Evolutionary conservation across 345 rosid species (phyloP).

Genomic region (Pistacia integerrima): DNA sequence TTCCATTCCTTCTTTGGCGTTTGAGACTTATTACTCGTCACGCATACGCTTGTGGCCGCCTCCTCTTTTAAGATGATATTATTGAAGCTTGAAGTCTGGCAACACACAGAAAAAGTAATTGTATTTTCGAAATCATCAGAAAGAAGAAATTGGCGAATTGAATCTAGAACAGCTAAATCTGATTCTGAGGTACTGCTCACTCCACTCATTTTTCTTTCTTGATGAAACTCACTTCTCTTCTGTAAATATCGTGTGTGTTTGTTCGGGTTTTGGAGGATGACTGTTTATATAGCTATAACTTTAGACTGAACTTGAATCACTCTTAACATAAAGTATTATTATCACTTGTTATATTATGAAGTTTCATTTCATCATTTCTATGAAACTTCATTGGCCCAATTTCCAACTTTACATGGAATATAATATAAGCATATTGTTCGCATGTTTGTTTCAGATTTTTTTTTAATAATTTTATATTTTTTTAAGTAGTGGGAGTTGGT

Average conservation of each 20-base stretch:
- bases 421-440: background rate
- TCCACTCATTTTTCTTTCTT: background rate
- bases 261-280: background rate
- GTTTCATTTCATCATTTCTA: background rate
- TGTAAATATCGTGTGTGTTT: background rate
- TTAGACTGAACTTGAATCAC: background rate
- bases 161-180: slow-evolving; percentile 17
- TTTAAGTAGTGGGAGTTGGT: background rate
- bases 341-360: too few species aligned
- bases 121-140: slow-evolving; percentile 9
- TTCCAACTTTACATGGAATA: background rate
- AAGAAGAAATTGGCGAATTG: slow-evolving; percentile 27
- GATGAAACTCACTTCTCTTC: background rate
- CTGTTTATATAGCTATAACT: background rate
- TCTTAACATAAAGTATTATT: too few species aligned
- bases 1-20: background rate
- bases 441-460: background rate
- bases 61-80: background rate
- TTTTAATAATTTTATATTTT: too few species aligned
- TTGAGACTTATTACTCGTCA: background rate
- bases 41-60: background rate
- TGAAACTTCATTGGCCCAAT: background rate
- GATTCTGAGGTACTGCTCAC: slow-evolving; percentile 7
- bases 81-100: background rate
- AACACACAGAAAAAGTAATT: background rate